Percentiles rank a stretch among this genome's conserved stretches.
These are phyloP conservation scores for Carex myosuroides DNA, from an alignment of 176 grass and related monocot genomes.

Conservation along the genomic window DNA sequence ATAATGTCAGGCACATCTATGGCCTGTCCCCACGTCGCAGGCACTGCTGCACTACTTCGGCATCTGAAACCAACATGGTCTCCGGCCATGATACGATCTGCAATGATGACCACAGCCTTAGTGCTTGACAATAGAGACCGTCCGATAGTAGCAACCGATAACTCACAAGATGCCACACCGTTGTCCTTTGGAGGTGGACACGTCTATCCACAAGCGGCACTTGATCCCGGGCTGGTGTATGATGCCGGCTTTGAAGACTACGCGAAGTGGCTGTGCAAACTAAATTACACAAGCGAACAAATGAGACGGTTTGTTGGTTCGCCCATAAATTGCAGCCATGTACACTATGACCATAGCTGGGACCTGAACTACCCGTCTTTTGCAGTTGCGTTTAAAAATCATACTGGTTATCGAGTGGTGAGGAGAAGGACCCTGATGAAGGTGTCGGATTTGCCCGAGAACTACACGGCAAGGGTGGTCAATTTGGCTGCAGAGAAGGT, in stretches of 20 bases:
- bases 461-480: conserved; percentile 22
- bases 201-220: conserved; percentile 25
- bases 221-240: conserved; percentile 42
- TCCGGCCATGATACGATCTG: conserved; percentile 43
- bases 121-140: conserved; percentile 31
- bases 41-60: conserved; percentile 30
- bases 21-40: conserved; percentile 27
- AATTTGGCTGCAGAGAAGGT: conserved; percentile 24
- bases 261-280: conserved; percentile 25
- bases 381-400: conserved; percentile 24
- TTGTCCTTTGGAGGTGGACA: conserved; percentile 21
- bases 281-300: conserved; percentile 40
- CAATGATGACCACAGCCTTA: conserved; percentile 46
- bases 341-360: background rate
- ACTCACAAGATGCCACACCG: conserved; percentile 17
- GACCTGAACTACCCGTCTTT: conserved; percentile 53
- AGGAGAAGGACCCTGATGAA: conserved; percentile 27
- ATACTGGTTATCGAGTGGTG: background rate
- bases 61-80: conserved; percentile 20
- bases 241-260: conserved; percentile 34
- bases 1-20: conserved; percentile 33
- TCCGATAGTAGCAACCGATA: conserved; percentile 10
- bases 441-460: conserved; percentile 32
- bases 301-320: background rate
- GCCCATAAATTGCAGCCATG: background rate